Base-by-base conservation (phyloP, 352 stramenopile species). In the Phytophthora quininea region DNA sequence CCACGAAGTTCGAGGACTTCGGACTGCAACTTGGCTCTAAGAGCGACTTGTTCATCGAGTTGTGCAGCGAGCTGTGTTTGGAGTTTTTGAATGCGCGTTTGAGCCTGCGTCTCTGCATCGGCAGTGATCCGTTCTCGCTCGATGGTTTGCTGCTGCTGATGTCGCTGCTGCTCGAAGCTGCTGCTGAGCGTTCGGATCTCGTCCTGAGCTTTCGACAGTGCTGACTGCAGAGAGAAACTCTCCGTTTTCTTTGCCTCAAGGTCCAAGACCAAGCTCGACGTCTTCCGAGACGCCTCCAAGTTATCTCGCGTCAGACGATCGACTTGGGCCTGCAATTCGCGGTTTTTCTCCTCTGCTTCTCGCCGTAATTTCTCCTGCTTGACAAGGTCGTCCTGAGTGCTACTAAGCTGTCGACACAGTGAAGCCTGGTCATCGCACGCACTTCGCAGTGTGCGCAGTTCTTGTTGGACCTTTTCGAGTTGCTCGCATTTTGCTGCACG, bases 51-150 rank as follows among this genome's bases (percentile, higher is more conserved):
- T 46, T 80, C 69, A 14, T 80, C 73, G 10, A 74, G 32, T 47
- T 70, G 63, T n/a, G 59, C 66, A 8, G 66, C 72, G n/a, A 78
- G 51, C 30, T 74, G 70, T 3, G 69, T 52, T 53, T 81, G 69
- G 4, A 73, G 59, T 40, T 47, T 69, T 37, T 71, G 53, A 29
- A 73, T 54, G 15, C 67, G 62, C 1, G 60, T 37, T 47, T 74
- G 67, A 8, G 62, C 62, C 46, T 74, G 62, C 4, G 47, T 51
- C 46, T 60, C 52, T 1, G 47, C 67, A 11, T 73, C 60, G 27
- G 66, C 54, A 19, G 60, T 62, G 19, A 69, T 64, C 5, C 60
- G 64, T 32, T 80, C 68, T 29, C 68, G 56, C 15, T 72, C 69
- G 4, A 69, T 38, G n/a, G 35, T 40, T 24, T 72, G 33, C 14